A percentile compares a stretch with the other conserved stretches of the same genome.
Evolutionary conservation across 2,329 filamentous ascomycete genomes (phyloP).

Genomic region (Fusarium sp.): DNA sequence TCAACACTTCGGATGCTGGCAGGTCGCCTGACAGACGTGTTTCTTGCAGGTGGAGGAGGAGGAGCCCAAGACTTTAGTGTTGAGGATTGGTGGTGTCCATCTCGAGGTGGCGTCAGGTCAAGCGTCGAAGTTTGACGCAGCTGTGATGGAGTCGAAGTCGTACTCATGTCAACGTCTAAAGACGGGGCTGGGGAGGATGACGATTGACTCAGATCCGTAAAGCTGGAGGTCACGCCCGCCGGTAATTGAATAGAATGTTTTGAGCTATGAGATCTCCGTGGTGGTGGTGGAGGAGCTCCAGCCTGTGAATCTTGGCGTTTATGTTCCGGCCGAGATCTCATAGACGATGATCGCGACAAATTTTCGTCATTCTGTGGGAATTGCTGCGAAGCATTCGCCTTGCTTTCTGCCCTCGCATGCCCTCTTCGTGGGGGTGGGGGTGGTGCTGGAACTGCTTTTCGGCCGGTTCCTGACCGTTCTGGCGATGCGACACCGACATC

Average conservation of each 20-base stretch:
- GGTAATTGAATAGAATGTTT: slow-evolving; percentile 47
- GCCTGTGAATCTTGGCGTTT: slow-evolving; percentile 57
- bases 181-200: slow-evolving; percentile 37
- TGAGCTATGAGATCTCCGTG: slow-evolving; percentile 61
- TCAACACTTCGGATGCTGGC: slow-evolving; percentile 59
- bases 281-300: slow-evolving; percentile 68
- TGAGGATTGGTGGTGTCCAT: slow-evolving; percentile 25
- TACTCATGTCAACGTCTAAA: slow-evolving; percentile 34
- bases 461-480: slow-evolving; percentile 53
- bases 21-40: slow-evolving; percentile 59
- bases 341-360: slow-evolving; percentile 63
- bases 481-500: slow-evolving; percentile 47
- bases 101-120: slow-evolving; percentile 29
- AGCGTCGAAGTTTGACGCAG: slow-evolving; percentile 21
- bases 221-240: slow-evolving; percentile 48
- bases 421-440: slow-evolving; percentile 64
- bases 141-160: slow-evolving; percentile 17
- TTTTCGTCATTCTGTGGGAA: slow-evolving; percentile 53
- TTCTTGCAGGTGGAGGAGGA: slow-evolving; percentile 61
- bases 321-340: slow-evolving; percentile 60
- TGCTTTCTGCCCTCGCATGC: slow-evolving; percentile 62
- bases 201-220: slow-evolving; percentile 48
- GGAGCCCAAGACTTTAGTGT: slow-evolving; percentile 47
- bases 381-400: slow-evolving; percentile 35
- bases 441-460: slow-evolving; percentile 62